Percentiles rank a stretch among this genome's conserved stretches.
These are phyloP conservation scores for Neurospora africana DNA, from an alignment of 495 filamentous ascomycete species.

Conservation along the genomic window DNA sequence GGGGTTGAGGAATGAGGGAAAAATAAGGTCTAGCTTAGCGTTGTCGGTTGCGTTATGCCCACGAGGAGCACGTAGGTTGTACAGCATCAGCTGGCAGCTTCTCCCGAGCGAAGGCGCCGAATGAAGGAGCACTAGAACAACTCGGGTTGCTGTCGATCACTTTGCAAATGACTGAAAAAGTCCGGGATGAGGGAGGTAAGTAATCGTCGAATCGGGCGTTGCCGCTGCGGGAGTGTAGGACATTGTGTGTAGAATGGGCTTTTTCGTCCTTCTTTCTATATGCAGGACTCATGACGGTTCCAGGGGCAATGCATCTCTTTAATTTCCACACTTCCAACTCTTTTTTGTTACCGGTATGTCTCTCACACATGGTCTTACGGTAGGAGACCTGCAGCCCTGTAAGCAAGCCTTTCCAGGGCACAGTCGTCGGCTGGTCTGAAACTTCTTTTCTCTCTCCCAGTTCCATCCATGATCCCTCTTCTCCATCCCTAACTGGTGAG, in stretches of 20 bases:
- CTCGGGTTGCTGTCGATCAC: neutral
- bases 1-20: neutral
- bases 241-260: neutral
- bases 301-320: neutral
- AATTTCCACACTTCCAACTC: neutral
- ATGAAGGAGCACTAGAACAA: neutral
- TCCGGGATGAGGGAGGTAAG: neutral
- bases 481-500: neutral
- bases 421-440: neutral
- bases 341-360: neutral
- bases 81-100: neutral
- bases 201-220: neutral
- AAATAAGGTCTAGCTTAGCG: neutral
- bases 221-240: neutral
- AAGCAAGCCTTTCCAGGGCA: neutral
- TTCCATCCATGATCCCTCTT: neutral
- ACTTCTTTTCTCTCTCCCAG: neutral
- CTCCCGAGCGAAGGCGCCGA: neutral
- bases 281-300: neutral
- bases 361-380: neutral
- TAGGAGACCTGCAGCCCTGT: neutral
- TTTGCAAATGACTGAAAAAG: neutral
- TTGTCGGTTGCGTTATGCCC: neutral
- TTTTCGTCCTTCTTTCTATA: neutral
- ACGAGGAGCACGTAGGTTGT: neutral